Evolutionary conservation across 1,284 basidiomycete species (phyloP).

Genomic region (Garcileccinum viscosum): DNA sequence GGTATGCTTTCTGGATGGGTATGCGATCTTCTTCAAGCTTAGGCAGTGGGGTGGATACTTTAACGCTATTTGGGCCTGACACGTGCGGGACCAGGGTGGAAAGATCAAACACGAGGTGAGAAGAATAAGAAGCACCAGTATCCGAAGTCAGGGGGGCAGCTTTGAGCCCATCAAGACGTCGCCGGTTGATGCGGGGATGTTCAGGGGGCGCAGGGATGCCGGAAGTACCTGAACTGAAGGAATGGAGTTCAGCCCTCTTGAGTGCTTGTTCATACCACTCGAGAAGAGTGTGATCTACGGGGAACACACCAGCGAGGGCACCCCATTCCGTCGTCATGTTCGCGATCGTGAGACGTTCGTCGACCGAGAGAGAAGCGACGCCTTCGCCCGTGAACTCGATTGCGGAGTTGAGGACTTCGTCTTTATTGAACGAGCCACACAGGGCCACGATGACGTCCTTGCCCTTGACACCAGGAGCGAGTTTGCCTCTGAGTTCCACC

Average conservation of each 20-base stretch:
- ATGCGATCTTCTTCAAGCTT: constrained; percentile 78
- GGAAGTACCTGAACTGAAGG: constrained; percentile 63
- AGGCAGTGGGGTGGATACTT: constrained; percentile 91
- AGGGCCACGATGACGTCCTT: constrained; percentile 99
- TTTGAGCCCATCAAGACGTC: constrained; percentile 73
- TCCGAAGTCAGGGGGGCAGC: constrained; percentile 72
- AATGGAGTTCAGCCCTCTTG: constrained; percentile 79
- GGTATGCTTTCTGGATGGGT: constrained; percentile 95
- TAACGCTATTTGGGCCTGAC: constrained; percentile 97
- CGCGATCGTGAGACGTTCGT: constrained; percentile 93
- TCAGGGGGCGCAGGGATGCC: constrained; percentile 72
- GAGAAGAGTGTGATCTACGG: constrained; percentile 84
- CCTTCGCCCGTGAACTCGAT: constrained; percentile 98
- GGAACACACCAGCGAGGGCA: constrained; percentile 94
- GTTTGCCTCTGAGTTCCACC: constrained; percentile 86
- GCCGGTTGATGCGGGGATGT: constrained; percentile 88
- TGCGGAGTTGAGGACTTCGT: constrained; percentile 98
- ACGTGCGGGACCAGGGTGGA: constrained; percentile 94
- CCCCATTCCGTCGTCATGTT: constrained; percentile 99
- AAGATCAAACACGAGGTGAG: constrained; percentile 91
- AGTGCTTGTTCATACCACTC: constrained; percentile 89
- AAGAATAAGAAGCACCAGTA: constrained; percentile 81
- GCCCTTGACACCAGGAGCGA: constrained; percentile 91
- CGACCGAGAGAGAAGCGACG: constrained; percentile 80
- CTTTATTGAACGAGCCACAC: constrained; percentile 95